Evolutionary conservation across 2,329 filamentous ascomycete genomes (phyloP).

Genomic region (Cercospora nicotianae): DNA sequence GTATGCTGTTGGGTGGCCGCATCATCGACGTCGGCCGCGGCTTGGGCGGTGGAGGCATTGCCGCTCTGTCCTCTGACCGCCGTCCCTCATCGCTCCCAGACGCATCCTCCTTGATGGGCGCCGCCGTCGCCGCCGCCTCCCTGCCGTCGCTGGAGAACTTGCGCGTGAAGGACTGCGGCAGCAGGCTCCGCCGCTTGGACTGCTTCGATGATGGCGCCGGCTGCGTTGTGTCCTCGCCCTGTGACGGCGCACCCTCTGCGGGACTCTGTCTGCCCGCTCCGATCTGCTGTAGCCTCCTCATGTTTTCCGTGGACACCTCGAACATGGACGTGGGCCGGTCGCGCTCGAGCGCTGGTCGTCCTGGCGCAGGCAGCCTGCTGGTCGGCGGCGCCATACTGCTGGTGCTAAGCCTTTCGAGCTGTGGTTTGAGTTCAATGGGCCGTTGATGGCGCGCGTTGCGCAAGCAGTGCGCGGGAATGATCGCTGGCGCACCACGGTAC

Average conservation of each 20-base stretch:
- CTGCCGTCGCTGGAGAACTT: conserved; percentile 28
- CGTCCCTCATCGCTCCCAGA: conserved; percentile 22
- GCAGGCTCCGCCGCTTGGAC: conserved; percentile 36
- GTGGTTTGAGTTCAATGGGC: conserved; percentile 5
- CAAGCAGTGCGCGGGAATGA: background rate
- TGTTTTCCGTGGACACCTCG: conserved; percentile 31
- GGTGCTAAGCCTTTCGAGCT: background rate
- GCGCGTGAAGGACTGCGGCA: conserved; percentile 33
- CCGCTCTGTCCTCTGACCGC: conserved; percentile 24
- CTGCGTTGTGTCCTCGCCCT: background rate
- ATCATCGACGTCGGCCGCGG: conserved; percentile 25
- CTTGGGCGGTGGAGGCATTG: conserved; percentile 35
- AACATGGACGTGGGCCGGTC: conserved; percentile 36
- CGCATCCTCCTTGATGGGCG: conserved; percentile 28
- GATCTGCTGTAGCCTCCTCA: conserved; percentile 25
- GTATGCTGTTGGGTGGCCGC: conserved; percentile 23
- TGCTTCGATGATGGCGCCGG: conserved; percentile 17
- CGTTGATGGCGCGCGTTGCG: conserved; percentile 6
- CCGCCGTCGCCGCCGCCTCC: conserved; percentile 13
- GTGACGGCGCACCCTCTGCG: conserved; percentile 5
- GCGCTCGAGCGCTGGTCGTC: conserved; percentile 23
- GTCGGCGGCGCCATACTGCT: conserved; percentile 11
- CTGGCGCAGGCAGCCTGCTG: conserved; percentile 32
- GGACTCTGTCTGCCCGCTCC: conserved; percentile 15
- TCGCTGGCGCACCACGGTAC: background rate